These are phyloP conservation scores for Butyriboletus appendiculatus DNA, from an alignment of 1,284 basidiomycete genomes.

Conservation along the genomic window DNA sequence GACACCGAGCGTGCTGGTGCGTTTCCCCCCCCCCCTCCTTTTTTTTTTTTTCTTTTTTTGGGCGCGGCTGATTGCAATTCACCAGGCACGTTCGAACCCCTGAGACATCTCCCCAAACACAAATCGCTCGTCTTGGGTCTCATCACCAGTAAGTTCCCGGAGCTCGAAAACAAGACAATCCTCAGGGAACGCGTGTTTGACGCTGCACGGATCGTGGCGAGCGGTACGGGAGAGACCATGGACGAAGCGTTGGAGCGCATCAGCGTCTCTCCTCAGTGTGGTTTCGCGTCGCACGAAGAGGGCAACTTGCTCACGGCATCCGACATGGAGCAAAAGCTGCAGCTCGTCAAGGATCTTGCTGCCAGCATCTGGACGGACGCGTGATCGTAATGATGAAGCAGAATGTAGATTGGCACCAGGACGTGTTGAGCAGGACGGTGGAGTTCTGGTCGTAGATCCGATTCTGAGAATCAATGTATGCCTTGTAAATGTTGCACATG, in stretches of 20 bases:
- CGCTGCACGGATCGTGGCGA: constrained; percentile 60
- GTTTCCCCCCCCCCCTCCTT: neutral
- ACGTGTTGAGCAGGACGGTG: too few relatives aligned
- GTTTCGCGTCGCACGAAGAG: constrained; percentile 69
- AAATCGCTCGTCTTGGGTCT: constrained; percentile 76
- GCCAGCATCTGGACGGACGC: constrained; percentile 26
- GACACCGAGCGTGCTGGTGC: constrained; percentile 74
- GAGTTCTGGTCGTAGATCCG: neutral
- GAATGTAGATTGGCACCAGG: neutral
- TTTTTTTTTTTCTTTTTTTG: neutral
- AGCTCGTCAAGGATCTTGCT: constrained; percentile 28
- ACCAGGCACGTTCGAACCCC: constrained; percentile 54
- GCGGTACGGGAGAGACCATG: constrained; percentile 52
- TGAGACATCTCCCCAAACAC: constrained; percentile 63
- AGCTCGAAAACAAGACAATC: constrained; percentile 62
- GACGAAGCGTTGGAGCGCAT: constrained; percentile 62
- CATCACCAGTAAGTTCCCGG: constrained; percentile 69
- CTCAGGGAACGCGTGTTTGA: constrained; percentile 62
- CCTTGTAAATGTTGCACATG: neutral
- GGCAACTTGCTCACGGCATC: constrained; percentile 44
- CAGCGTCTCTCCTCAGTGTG: constrained; percentile 74
- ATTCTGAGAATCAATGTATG: neutral
- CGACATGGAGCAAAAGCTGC: constrained; percentile 28
- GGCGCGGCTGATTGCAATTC: neutral
- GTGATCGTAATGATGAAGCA: constrained; percentile 2